Percentiles rank a stretch among this genome's conserved stretches.
Evolutionary conservation across 495 filamentous ascomycete genomes (phyloP).

Genomic region (Cairneyella variabilis): DNA sequence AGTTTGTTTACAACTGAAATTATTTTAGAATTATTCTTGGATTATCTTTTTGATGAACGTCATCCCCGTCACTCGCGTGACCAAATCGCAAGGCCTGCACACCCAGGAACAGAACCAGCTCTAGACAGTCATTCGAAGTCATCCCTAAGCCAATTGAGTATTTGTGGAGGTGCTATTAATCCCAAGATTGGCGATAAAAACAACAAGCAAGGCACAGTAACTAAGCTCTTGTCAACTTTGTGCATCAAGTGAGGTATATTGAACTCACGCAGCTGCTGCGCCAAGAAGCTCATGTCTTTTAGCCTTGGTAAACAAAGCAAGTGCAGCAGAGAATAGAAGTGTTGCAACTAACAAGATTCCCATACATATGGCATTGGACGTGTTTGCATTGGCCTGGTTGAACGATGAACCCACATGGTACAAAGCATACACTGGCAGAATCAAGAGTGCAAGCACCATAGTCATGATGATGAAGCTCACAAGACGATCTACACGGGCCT

Average conservation of each 20-base stretch:
- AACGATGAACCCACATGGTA: conserved; percentile 9
- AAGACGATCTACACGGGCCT: conserved; percentile 8
- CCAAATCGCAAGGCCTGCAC: too few species aligned
- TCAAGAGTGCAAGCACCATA: conserved; percentile 10
- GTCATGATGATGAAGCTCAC: conserved; percentile 7
- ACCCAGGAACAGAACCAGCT: too few species aligned
- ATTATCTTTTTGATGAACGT: too few species aligned
- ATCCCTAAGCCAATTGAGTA: too few species aligned
- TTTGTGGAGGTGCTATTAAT: background rate
- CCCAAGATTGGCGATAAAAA: conserved; percentile 15
- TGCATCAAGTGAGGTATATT: background rate
- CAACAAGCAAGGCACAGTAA: conserved; percentile 15
- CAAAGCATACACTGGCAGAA: conserved; percentile 9
- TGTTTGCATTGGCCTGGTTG: conserved; percentile 1
- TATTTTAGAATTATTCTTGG: too few species aligned
- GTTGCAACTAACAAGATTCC: conserved; percentile 27
- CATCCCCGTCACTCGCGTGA: too few species aligned
- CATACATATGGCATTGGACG: conserved; percentile 12
- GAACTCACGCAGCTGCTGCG: conserved; percentile 28
- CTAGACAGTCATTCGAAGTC: too few species aligned
- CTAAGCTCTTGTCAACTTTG: background rate
- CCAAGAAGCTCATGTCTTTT: conserved; percentile 30
- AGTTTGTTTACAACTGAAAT: too few species aligned
- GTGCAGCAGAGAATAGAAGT: conserved; percentile 27
- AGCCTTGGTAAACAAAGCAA: conserved; percentile 27